Evolutionary conservation across 129 eudicot genomes (phyloP), one percentile per base, ranked within the genome.

Genomic region (Tanacetum coccineum): DNA sequence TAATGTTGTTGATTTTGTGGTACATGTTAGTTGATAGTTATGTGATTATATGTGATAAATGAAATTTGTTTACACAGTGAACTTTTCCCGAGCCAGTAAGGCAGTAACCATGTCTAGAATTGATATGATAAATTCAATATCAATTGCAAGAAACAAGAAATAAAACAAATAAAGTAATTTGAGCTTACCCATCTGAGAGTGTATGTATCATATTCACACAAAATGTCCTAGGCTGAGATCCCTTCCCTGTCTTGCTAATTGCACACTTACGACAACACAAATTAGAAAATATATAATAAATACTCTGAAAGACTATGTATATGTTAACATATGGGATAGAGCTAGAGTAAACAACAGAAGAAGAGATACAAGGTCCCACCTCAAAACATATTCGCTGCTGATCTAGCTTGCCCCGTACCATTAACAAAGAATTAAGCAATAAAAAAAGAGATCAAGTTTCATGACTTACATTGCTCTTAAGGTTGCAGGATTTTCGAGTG

Each of bases 181-280:
- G 46, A 69, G 57, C 59, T 72, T 84, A 87, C 97, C 97, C 87
- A 55, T 70, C 76, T 5, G 95, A 60, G 74, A 87, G 67, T 15
- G 93, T 84, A 32, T 85, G 79, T 62, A 87, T 81, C 95, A 87
- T 87, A 71, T 75, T 81, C 59, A 87, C 58, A 87, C 87, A 61
- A 91, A 73, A 66, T 87, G 92, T 70, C 82, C 92, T 60, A 92
- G 95, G 64, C 87, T 87, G 60, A 87, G 90, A 81, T 87, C 96
- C 82, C 95, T 83, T 56, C 97, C 97, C n/a, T n/a, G n/a, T n/a
- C n/a, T n/a, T 54, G 97, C 97, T 26, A 91, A 91, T 81, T 91
- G 97, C n/a, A n/a, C 53, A 91, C 97, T 96, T 91, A 66, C 58
- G 65, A 60, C 13, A n/a, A 36, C 75, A 62, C 61, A 57, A 45